Conservation (phyloP, 2,329 filamentous ascomycete species). For the Aspergillus sp. region DNA sequence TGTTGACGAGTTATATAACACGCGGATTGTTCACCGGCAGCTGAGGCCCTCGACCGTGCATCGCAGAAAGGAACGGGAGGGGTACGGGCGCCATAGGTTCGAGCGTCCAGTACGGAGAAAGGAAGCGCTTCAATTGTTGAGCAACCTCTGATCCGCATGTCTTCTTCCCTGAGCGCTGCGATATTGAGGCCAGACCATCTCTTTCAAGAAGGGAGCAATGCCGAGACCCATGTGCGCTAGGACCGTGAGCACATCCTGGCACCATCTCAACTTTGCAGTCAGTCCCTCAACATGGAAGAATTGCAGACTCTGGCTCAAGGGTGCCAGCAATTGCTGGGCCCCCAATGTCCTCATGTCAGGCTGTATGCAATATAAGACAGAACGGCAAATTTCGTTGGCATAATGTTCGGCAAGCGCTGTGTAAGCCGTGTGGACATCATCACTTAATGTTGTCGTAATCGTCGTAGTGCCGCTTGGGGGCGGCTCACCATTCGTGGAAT, state of each 20-base stretch:
- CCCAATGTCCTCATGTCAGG: slow-evolving; percentile 22
- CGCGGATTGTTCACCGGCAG: neutral
- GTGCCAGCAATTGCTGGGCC: slow-evolving; percentile 17
- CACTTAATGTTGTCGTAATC: neutral
- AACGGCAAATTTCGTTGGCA: slow-evolving; percentile 21
- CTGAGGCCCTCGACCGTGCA: neutral
- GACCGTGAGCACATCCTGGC: slow-evolving; percentile 19
- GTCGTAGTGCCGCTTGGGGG: too few relatives aligned
- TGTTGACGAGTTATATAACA: neutral
- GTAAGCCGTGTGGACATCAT: slow-evolving; percentile 7
- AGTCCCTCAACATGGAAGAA: slow-evolving; percentile 17
- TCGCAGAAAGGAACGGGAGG: neutral
- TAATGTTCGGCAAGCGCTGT: slow-evolving; percentile 19
- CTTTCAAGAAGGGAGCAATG: slow-evolving; percentile 19
- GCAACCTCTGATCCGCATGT: neutral
- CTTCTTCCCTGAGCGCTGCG: slow-evolving; percentile 9
- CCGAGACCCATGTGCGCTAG: slow-evolving; percentile 17
- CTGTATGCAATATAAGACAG: slow-evolving; percentile 19
- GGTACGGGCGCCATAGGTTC: neutral
- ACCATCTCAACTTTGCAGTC: slow-evolving; percentile 18
- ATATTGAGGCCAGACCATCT: slow-evolving; percentile 24
- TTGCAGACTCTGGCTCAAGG: slow-evolving; percentile 21
- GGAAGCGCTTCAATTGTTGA: neutral
- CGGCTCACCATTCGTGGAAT: neutral
- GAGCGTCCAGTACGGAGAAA: neutral